Base-by-base conservation (phyloP, 2,329 filamentous ascomycete species). In the Clonostachys chloroleuca region DNA sequence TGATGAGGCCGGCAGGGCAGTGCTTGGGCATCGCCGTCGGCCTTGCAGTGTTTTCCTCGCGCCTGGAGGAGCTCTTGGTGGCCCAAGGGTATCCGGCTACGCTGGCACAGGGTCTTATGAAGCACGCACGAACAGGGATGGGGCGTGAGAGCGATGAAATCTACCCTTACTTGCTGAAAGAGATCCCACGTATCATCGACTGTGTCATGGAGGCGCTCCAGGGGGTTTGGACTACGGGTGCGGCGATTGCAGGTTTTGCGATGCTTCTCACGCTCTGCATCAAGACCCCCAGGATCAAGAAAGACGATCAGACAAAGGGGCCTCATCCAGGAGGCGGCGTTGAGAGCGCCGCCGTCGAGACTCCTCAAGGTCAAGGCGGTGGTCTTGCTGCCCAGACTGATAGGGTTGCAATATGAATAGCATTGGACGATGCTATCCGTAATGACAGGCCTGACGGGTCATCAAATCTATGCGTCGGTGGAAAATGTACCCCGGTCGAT, bases 1-100 rank as follows among this genome's bases (percentile, higher is more conserved):
- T 59, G n/a, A 30, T 61, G 30, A 48, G 58, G 41, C 52, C 57
- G 10, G 53, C 54, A 40, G 58, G 59, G 12, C 56, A 61, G 47
- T 60, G 57, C 46, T 43, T 61, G 17, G 59, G 59, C 18, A 53
- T 61, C 34, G 58, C 58, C 20, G 37, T 60, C 17, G 58, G 58
- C 6, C 56, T 53, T 14, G 48, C 51, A 39, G 47, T 59, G 47
- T 61, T 61, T 37, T 58, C 56, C n/a, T 51, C 14, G 5, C 36
- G 36, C 36, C 36, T 39, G 7, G 36, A 39, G 14, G 4, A n/a
- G 14, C 14, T 39, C 14, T 14, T 39, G 14, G 17, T 18, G 14
- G 14, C 14, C 36, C 14, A 39, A n/a, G 12, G 36, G 36, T 39
- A 9, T 12, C 36, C 36, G 14, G 36, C 14, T 39, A 8, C 7